Evolutionary conservation across 164 flowering plant species (phyloP), one percentile per base, ranked within the genome.

Genomic region (Liquidambar formosana): DNA sequence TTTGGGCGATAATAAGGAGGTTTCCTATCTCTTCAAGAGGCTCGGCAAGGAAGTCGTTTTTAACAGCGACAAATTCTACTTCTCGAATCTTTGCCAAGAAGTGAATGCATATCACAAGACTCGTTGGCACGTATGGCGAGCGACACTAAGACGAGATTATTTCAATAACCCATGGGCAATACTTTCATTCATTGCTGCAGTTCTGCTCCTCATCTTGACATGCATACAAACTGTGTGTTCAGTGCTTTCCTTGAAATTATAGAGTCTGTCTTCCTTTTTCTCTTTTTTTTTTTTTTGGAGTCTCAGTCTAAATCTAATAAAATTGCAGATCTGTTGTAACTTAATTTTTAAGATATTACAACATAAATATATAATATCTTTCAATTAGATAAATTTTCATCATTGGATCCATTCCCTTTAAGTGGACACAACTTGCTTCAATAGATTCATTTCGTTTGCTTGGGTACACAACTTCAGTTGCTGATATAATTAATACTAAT

Each of bases 71-170:
- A 51, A 51, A 51, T 65, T 59, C 21, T 33, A 59, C 22, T 54
- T 51, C 58, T 27, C 45, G 19, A 27, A 52, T 52, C 53, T 28
- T 52, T 59, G 63, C 27, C 44, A 38, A 15, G 15, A 67, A 22
- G 41, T 56, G 53, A 67, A 54, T 38, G 51, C 49, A 8, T 57
- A 67, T 44, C 46, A 44, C n/a, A 21, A 44, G 51, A 21, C 46
- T 13, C 62, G 62, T 28, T 25, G 70, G 62, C 47, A 67, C 23
- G 62, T 56, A 38, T 41, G 62, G 62, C 49, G 22, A 44, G 70
- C 70, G 0, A 54, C 46, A 5, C 38, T 57, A 26, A 67, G 61
- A 11, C n/a, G 70, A 21, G 61, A 67, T 19, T 67, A 67, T 57
- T 56, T 56, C 62, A 38, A 56, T 16, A 22, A 23, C 38, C 70